Evolutionary conservation across 2,329 filamentous ascomycete genomes (phyloP).

Genomic region (Penicillium sp.): DNA sequence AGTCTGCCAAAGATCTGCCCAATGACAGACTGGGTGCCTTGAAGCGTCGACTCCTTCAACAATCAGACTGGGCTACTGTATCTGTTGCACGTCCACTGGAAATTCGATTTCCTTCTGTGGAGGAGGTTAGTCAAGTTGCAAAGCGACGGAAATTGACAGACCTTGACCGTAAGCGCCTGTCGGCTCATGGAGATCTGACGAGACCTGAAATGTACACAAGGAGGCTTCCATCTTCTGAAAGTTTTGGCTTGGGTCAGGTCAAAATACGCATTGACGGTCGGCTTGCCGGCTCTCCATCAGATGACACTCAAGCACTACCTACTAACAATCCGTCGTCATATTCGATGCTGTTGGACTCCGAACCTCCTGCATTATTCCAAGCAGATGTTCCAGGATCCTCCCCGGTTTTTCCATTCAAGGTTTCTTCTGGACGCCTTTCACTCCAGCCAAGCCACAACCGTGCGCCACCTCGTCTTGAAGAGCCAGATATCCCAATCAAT

Average conservation of each 20-base stretch:
- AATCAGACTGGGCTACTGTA: slow-evolving; percentile 40
- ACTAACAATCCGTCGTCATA: slow-evolving; percentile 28
- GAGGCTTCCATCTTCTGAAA: slow-evolving; percentile 1
- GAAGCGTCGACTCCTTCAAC: slow-evolving; percentile 35
- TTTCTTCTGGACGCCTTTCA: neutral
- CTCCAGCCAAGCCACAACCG: neutral
- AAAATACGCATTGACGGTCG: slow-evolving; percentile 25
- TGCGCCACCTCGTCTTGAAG: neutral
- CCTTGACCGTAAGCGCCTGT: slow-evolving; percentile 28
- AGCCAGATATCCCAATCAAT: neutral
- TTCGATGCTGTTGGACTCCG: slow-evolving; percentile 35
- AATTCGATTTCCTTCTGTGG: slow-evolving; percentile 29
- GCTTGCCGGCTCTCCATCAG: slow-evolving; percentile 10
- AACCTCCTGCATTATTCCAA: neutral
- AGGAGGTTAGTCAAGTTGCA: slow-evolving; percentile 35
- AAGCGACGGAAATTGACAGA: slow-evolving; percentile 37
- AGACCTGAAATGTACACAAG: slow-evolving; percentile 1
- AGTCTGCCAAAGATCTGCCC: neutral
- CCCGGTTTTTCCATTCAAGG: neutral
- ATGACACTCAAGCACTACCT: neutral
- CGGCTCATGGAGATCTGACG: neutral
- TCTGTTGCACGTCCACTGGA: slow-evolving; percentile 35
- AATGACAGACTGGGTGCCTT: slow-evolving; percentile 23
- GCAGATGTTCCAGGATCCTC: too few species aligned
- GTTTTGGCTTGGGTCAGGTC: slow-evolving; percentile 15